phyloP scores from a whole-genome alignment of 805 yeast genomes.

The Alloascoidea africana region DNA sequence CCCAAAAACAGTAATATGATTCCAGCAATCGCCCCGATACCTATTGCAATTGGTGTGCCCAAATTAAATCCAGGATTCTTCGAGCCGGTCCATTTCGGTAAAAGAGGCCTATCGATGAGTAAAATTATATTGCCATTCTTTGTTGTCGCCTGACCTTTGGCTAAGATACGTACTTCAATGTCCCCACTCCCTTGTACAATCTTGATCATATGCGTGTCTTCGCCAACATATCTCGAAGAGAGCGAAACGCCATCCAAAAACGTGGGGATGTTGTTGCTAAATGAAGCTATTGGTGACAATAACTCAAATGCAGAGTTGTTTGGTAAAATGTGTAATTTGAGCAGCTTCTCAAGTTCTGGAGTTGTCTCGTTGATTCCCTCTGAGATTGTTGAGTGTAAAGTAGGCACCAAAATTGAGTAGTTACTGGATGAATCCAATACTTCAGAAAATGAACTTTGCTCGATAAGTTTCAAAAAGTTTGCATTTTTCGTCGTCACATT shows the following conservation, averaged over 20 bases:
- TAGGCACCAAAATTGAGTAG: constrained; percentile 63
- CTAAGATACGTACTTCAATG: constrained; percentile 41
- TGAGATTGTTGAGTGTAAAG: constrained; percentile 34
- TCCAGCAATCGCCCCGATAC: constrained; percentile 53
- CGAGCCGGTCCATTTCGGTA: constrained; percentile 41
- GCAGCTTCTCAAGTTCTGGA: constrained; percentile 32
- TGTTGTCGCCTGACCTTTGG: constrained; percentile 42
- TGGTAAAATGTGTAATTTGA: constrained; percentile 58
- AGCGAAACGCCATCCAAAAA: constrained; percentile 28
- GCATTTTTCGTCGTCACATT: constrained; percentile 30
- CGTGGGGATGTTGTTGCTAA: constrained; percentile 21
- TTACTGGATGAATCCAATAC: constrained; percentile 24
- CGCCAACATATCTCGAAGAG: constrained; percentile 23
- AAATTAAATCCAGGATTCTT: constrained; percentile 21
- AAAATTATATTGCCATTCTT: constrained; percentile 35
- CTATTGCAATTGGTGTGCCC: constrained; percentile 46
- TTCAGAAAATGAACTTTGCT: constrained; percentile 25
- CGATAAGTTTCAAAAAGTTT: constrained; percentile 31
- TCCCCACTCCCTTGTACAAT: constrained; percentile 30
- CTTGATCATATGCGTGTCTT: constrained; percentile 22
- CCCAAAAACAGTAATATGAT: constrained; percentile 23
- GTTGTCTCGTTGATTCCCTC: constrained; percentile 32
- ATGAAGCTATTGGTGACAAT: constrained; percentile 8
- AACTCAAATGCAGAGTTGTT: constrained; percentile 26
- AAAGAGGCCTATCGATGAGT: constrained; percentile 52